Evolutionary conservation across 2,329 filamentous ascomycete genomes (phyloP).

Genomic region (Emericellopsis atlantica): DNA sequence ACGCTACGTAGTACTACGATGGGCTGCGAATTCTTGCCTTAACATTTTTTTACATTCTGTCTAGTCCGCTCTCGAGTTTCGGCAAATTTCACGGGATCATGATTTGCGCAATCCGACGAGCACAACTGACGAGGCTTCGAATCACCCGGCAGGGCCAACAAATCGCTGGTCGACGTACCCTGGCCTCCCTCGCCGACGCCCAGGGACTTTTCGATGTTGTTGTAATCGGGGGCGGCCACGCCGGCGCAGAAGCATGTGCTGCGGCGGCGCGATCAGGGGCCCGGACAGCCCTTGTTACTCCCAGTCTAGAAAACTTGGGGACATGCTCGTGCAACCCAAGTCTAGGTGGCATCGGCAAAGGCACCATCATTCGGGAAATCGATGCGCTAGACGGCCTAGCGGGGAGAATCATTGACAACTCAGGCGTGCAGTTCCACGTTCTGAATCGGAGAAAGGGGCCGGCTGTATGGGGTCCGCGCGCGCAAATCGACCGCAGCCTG

Average conservation of each 20-base stretch:
- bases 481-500: slow-evolving; percentile 84
- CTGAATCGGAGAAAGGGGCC: slow-evolving; percentile 84
- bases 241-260: slow-evolving; percentile 84
- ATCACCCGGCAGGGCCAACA: background rate
- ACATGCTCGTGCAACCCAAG: slow-evolving; percentile 96
- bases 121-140: background rate
- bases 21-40: too few relatives aligned
- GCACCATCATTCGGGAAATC: slow-evolving; percentile 88
- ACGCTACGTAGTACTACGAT: too few relatives aligned
- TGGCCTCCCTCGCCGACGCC: slow-evolving; percentile 4
- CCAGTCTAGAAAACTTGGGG: slow-evolving; percentile 76
- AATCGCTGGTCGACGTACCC: background rate
- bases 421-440: slow-evolving; percentile 85
- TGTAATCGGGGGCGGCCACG: slow-evolving; percentile 91
- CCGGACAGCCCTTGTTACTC: slow-evolving; percentile 80
- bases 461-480: slow-evolving; percentile 91
- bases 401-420: slow-evolving; percentile 81
- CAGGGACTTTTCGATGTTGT: slow-evolving; percentile 74
- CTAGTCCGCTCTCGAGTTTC: background rate
- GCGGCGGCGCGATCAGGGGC: slow-evolving; percentile 84
- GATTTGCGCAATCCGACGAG: background rate
- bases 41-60: too few relatives aligned
- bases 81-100: background rate
- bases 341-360: slow-evolving; percentile 97
- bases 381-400: slow-evolving; percentile 89